Base-by-base conservation (phyloP, 192 early-diverging fungal species). In the Chytriomyces confervae region DNA sequence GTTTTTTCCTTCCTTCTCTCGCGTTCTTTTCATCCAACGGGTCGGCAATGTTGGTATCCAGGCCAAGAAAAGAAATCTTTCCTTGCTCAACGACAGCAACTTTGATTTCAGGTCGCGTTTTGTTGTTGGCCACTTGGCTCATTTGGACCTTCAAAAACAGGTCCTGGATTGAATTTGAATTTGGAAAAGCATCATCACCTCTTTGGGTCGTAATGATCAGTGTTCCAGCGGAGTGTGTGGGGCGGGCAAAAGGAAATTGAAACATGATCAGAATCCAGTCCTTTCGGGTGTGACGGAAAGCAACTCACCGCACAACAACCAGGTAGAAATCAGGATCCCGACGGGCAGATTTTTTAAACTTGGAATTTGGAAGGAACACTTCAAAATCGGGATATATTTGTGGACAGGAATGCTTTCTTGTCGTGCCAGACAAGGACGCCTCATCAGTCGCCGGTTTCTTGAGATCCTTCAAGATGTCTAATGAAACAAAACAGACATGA, bases 371-470 rank as follows among this genome's bases (percentile, higher is more conserved):
- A 18, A 46, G 3, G 46, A 46, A 68, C 2, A 68, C 66, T 27
- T 68, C 66, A 68, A 68, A 68, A 23, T 68, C 66, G 9, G 66
- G 66, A 11, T n/a, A 16, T 18, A 68, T 57, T 57, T 57, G 13
- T 13, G 53, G 53, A n/a, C 53, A n/a, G 1, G 13, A 20, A 57
- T 57, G 53, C 16, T n/a, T 57, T 13, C 5, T 57, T 5, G 53
- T 57, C 20, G 16, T 5, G 53, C 53, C 16, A 57, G 53, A 57
- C 16, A 20, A 57, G 13, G 53, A 36, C 4, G 36, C 36, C 36
- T 36, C 36, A 36, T 36, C 36, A 36, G 36, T 1, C 36, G 36
- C 36, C 36, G 0, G 36, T 36, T 57, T 57, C 16, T 57, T 13
- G 53, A 20, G 53, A 13, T 20, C 13, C 3, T 57, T 57, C 53